Evolutionary conservation across 441 rosid species (phyloP).

Genomic region (Erodium texanum): DNA sequence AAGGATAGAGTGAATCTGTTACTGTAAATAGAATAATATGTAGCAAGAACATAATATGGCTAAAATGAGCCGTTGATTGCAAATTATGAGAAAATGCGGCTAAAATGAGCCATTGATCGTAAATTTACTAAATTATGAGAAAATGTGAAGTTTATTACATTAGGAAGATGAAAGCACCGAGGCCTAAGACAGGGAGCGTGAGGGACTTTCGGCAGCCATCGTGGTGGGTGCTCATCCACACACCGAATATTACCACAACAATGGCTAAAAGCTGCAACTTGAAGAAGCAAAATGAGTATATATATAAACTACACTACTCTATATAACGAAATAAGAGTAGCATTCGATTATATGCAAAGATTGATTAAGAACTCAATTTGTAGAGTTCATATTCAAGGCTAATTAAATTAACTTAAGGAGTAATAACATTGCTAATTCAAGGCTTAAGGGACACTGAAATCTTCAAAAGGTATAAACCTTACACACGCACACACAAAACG

Average conservation of each 20-base stretch:
- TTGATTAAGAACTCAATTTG: too few species aligned
- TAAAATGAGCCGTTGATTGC: too few species aligned
- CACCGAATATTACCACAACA: constrained; percentile 63
- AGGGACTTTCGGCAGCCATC: constrained; percentile 80
- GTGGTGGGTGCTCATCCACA: constrained; percentile 89
- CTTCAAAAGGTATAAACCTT: not conserved
- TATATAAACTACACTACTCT: not conserved
- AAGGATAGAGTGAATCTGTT: not conserved
- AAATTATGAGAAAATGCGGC: too few species aligned
- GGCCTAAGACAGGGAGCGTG: constrained; percentile 72
- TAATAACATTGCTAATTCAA: not conserved
- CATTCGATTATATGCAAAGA: too few species aligned
- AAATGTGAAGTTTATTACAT: constrained; percentile 37
- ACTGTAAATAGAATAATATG: not conserved
- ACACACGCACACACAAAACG: not conserved
- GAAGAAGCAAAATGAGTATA: constrained; percentile 7
- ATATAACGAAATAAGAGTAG: too few species aligned
- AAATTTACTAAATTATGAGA: not conserved
- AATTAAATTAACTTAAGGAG: too few species aligned
- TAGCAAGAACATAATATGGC: not conserved
- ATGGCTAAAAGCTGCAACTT: constrained; percentile 61
- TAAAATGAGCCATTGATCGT: too few species aligned
- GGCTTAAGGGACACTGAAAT: not conserved
- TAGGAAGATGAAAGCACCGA: constrained; percentile 63
- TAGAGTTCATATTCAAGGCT: too few species aligned